Evolutionary conservation across 2,329 filamentous ascomycete genomes (phyloP), one percentile per base, ranked within the genome.

Genomic region (Eutypella sp.): DNA sequence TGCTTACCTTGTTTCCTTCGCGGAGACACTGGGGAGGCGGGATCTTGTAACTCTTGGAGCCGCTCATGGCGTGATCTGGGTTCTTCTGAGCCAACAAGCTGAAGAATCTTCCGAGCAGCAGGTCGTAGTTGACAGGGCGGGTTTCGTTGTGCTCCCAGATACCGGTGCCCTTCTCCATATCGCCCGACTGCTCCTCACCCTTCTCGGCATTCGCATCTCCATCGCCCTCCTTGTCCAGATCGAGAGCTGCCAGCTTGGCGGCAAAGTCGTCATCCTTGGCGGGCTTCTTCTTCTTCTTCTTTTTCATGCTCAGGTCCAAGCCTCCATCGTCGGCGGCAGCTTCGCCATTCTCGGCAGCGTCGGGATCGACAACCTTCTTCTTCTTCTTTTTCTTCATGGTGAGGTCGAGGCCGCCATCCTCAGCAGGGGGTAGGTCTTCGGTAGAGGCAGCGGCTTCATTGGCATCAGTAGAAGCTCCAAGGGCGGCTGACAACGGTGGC

Each of bases 41-140:
- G 59, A 99, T 99, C 83, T 97, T 97, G 83, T 97, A 99, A 71
- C 87, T 95, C 79, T 90, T 93, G 63, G 84, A 83, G 56, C 89
- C 89, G 67, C 84, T 88, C 52, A 88, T 86, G 54, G 92, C 85
- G 63, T 97, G 86, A 67, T 99, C 93, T 59, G 93, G 93, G 76
- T 99, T 95, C 78, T 95, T 91, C 71, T 92, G 88, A 70, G 93
- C 84, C 53, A 99, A 83, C 57, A 95, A 86, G 65, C 82, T 85
- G 81, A 96, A 99, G 80, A 99, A 99, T 58, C 93, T 89, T 63
- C 78, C 80, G 55, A 97, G 84, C 42, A 99, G 83, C 53, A 90
- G 79, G 62, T 83, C 80, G 79, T 96, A 99, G 64, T 79, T 83
- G 70, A 97, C 89, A 54, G 83, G 68, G 64, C 83, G 82, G 47